phyloP scores from a whole-genome alignment of 345 rosid species.

The Corymbia maculata region DNA sequence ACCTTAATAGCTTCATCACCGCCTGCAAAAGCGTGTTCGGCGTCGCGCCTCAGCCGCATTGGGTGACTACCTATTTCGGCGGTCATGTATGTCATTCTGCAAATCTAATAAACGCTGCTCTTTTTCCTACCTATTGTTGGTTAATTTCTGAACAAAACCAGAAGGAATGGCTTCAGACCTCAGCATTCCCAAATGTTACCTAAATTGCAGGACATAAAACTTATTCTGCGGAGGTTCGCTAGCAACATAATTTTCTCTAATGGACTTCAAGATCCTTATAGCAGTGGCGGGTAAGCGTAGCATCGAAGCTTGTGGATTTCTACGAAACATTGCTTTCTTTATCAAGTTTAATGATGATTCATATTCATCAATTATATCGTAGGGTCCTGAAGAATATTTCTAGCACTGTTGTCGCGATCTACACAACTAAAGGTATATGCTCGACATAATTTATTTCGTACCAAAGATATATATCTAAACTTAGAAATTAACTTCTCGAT shows the following conservation, averaged over 20 bases:
- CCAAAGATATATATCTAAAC: background rate
- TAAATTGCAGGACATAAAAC: slow-evolving; percentile 32
- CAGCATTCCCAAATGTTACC: background rate
- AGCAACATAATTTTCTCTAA: slow-evolving; percentile 62
- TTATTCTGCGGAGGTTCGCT: slow-evolving; percentile 27
- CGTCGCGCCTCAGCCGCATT: slow-evolving; percentile 58
- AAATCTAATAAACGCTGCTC: background rate
- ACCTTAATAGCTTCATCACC: slow-evolving; percentile 17
- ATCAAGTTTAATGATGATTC: background rate
- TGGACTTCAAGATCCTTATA: slow-evolving; percentile 47
- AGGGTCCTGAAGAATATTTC: slow-evolving; percentile 39
- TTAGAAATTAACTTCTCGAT: background rate
- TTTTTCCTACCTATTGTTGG: background rate
- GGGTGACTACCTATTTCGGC: slow-evolving; percentile 57
- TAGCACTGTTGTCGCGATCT: slow-evolving; percentile 18
- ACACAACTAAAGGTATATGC: slow-evolving; percentile 19
- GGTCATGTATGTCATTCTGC: slow-evolving; percentile 28
- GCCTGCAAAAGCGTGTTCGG: slow-evolving; percentile 37
- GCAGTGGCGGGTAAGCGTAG: slow-evolving; percentile 37
- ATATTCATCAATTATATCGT: background rate
- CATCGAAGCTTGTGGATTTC: background rate
- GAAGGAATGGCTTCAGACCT: background rate
- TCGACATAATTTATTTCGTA: background rate
- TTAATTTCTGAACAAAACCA: background rate
- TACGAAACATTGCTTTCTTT: background rate